phyloP scores from a whole-genome alignment of 2,329 filamentous ascomycete species.

The Phialophora verrucosa region DNA sequence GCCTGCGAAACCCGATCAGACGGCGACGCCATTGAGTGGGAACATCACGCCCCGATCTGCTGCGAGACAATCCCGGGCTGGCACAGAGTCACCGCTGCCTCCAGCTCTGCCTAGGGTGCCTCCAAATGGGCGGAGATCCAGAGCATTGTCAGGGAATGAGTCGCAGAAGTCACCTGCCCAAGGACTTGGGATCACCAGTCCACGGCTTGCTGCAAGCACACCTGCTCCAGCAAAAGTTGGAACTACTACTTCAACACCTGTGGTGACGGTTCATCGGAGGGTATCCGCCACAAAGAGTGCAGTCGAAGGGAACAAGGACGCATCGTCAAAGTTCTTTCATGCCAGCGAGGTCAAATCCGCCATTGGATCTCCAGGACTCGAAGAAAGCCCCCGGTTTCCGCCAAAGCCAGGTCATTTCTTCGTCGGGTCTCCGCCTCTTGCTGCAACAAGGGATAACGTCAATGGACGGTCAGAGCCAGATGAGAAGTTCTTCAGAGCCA shows the following conservation, averaged over 20 bases:
- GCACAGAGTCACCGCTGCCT: constrained; percentile 68
- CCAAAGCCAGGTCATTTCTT: constrained; percentile 43
- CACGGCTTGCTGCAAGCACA: constrained; percentile 28
- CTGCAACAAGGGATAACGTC: constrained; percentile 1
- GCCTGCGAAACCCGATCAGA: constrained; percentile 49
- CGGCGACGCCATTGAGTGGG: constrained; percentile 62
- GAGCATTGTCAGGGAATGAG: constrained; percentile 35
- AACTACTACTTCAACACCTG: constrained; percentile 21
- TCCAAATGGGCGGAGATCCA: constrained; percentile 22
- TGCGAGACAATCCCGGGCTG: constrained; percentile 71
- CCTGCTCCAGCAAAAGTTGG: constrained; percentile 20
- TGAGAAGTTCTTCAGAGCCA: constrained; percentile 69
- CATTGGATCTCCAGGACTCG: constrained; percentile 47
- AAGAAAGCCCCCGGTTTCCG: constrained; percentile 39
- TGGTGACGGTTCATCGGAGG: constrained; percentile 36
- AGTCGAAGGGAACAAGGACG: constrained; percentile 45
- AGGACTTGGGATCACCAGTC: constrained; percentile 28
- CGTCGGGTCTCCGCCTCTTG: constrained; percentile 25
- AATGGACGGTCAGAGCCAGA: constrained; percentile 55
- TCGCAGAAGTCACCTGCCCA: constrained; percentile 29
- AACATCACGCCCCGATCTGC: constrained; percentile 82
- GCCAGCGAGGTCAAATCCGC: constrained; percentile 74
- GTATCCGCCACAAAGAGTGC: constrained; percentile 47
- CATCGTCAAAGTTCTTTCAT: constrained; percentile 80
- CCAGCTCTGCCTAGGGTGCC: constrained; percentile 17